Percentiles rank a stretch among this genome's conserved stretches.
Evolutionary conservation across 2,329 filamentous ascomycete genomes (phyloP).

Genomic region (Colletotrichum godetiae): DNA sequence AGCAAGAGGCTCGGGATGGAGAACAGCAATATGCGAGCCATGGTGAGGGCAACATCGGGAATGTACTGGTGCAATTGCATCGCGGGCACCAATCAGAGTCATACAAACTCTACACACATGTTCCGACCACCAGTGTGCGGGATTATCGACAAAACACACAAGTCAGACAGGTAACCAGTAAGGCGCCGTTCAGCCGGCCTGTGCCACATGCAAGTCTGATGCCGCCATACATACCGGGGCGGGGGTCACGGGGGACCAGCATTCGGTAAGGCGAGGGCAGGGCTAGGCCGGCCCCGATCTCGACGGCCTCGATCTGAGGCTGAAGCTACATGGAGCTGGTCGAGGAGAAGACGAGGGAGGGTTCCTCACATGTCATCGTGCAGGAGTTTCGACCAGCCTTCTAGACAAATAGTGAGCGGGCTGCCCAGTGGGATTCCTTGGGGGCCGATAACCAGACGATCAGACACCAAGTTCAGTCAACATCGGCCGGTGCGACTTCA

Average conservation of each 20-base stretch:
- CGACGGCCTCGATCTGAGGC: slow-evolving; percentile 5
- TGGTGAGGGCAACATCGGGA: not conserved
- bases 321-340: slow-evolving; percentile 13
- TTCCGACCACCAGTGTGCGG: not conserved
- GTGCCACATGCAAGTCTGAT: slow-evolving; percentile 21
- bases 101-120: not conserved
- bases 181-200: not conserved
- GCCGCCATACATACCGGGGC: slow-evolving; percentile 8
- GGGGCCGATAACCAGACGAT: slow-evolving; percentile 17
- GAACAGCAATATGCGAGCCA: not conserved
- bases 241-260: slow-evolving; percentile 27
- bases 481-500: slow-evolving; percentile 9
- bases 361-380: slow-evolving; percentile 23
- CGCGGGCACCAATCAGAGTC: slow-evolving; percentile 23
- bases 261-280: not conserved
- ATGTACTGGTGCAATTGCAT: not conserved
- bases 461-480: not conserved
- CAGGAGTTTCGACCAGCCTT: not conserved
- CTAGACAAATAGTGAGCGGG: not conserved
- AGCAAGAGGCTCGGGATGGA: not conserved
- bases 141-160: not conserved
- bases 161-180: not conserved
- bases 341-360: not conserved
- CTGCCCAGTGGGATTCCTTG: not conserved
- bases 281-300: slow-evolving; percentile 11